These are phyloP conservation scores for Ustilago tritici DNA, from an alignment of 1,284 basidiomycete species.

Conservation along the genomic window DNA sequence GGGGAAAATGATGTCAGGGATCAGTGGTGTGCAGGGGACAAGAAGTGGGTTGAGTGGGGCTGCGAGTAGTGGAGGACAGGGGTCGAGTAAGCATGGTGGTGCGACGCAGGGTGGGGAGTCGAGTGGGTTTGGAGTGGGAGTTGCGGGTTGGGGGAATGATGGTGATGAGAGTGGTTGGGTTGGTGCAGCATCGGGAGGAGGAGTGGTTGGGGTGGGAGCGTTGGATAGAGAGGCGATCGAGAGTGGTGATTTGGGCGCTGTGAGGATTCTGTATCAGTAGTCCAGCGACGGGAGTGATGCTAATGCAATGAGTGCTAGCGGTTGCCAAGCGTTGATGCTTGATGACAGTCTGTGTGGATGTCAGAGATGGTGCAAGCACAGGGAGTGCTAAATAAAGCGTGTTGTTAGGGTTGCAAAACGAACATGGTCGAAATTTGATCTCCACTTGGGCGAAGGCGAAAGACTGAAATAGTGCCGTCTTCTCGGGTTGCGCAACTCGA, in stretches of 20 bases:
- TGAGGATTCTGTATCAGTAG: constrained; percentile 48
- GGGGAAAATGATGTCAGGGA: constrained; percentile 27
- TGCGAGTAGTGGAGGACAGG: constrained; percentile 11
- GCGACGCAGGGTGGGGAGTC: constrained; percentile 21
- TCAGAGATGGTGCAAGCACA: not conserved
- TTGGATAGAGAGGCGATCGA: constrained; percentile 46
- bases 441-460: constrained; percentile 5
- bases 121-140: constrained; percentile 22
- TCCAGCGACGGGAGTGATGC: not conserved
- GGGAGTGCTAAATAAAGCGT: not conserved
- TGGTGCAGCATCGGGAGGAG: constrained; percentile 4
- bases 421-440: not conserved
- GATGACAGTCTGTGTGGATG: not conserved
- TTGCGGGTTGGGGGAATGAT: constrained; percentile 38
- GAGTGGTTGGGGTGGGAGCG: not conserved
- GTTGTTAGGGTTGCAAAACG: not conserved
- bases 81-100: constrained; percentile 8
- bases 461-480: not conserved
- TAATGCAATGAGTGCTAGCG: not conserved
- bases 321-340: not conserved
- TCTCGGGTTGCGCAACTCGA: not conserved
- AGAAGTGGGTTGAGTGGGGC: constrained; percentile 21
- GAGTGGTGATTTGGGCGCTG: constrained; percentile 40
- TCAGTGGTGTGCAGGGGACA: constrained; percentile 17
- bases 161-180: constrained; percentile 38